Evolutionary conservation across 1,284 basidiomycete genomes (phyloP), one percentile per base, ranked within the genome.

Genomic region (Clitocybe nebularis): DNA sequence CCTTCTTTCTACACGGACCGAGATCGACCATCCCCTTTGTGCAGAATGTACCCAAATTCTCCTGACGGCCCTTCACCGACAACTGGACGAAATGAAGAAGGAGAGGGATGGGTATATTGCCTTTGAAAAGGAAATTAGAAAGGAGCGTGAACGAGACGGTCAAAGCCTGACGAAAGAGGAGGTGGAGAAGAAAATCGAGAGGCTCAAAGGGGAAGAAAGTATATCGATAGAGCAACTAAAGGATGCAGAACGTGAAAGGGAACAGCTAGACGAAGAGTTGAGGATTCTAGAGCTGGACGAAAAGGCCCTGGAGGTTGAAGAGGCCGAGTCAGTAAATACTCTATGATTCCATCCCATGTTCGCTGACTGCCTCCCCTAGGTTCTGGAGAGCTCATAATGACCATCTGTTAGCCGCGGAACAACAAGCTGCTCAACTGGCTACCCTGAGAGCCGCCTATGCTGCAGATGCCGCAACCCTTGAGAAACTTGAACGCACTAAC

Each of bases 1-100:
- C 55, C 66, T 93, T 30, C 71, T 94, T 19, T 89, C 89, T 3
- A 79, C 81, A 38, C 74, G 83, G 30, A 89, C 90, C 36, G 86
- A 90, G 32, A 78, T 96, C 39, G 91, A 95, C 61, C 95, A 99
- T 62, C 96, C 96, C 2, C 75, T 99, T 7, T 99, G 96, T 61
- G 81, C 86, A 1, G 93, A 96, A 57, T 99, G 96, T 63, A 92
- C 93, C 2, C 84, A 89, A 55, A 77, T 87, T 41, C 67, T 97
- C 33, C 77, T 95, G 33, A 72, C 74, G 3, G 79, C 81, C 22
- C 79, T 98, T 41, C 83, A 88, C 54, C 77, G 79, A 30, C 85
- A 93, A 58, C 75, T 97, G 8, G 91, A 96, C 44, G 89, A 96
- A 64, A 84, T 87, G 3, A 90, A 88, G 63, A 85, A 85, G 57